Evolutionary conservation across 2,329 filamentous ascomycete species (phyloP).

Genomic region (Colletotrichum musicola): DNA sequence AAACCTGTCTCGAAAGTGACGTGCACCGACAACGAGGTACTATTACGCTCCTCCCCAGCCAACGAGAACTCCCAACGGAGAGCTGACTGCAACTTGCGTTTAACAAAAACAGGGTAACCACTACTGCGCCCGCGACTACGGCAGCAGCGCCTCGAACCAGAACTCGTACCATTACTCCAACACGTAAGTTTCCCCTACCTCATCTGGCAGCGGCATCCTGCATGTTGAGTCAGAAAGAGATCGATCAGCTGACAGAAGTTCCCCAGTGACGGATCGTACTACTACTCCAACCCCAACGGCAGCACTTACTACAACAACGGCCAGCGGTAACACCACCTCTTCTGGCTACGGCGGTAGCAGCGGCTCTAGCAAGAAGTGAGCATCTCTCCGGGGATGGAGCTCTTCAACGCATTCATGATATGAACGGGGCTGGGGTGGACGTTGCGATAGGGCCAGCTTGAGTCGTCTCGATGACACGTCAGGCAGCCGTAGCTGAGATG

Average conservation of each 20-base stretch:
- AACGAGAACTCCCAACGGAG: too few species aligned
- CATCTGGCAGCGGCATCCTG: background rate
- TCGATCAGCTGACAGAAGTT: background rate
- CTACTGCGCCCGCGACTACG: conserved; percentile 75
- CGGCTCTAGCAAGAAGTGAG: background rate
- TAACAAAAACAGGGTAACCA: conserved; percentile 69
- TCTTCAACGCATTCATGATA: background rate
- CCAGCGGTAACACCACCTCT: conserved; percentile 50
- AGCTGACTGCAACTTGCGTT: too few species aligned
- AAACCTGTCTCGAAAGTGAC: too few species aligned
- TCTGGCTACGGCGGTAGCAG: conserved; percentile 41
- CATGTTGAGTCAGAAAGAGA: too few species aligned
- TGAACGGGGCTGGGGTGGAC: background rate
- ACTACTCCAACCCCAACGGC: conserved; percentile 78
- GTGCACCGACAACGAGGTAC: conserved; percentile 69
- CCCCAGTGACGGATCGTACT: conserved; percentile 77
- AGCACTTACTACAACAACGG: conserved; percentile 78
- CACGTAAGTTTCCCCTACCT: conserved; percentile 52
- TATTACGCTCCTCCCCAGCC: background rate
- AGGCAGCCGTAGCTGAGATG: too few species aligned
- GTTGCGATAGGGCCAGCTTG: too few species aligned
- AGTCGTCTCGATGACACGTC: background rate
- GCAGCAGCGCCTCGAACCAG: conserved; percentile 63
- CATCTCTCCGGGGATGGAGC: background rate
- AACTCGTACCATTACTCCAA: conserved; percentile 80